Conservation (phyloP, 805 yeast species). For the Schwanniomyces polymorphus region DNA sequence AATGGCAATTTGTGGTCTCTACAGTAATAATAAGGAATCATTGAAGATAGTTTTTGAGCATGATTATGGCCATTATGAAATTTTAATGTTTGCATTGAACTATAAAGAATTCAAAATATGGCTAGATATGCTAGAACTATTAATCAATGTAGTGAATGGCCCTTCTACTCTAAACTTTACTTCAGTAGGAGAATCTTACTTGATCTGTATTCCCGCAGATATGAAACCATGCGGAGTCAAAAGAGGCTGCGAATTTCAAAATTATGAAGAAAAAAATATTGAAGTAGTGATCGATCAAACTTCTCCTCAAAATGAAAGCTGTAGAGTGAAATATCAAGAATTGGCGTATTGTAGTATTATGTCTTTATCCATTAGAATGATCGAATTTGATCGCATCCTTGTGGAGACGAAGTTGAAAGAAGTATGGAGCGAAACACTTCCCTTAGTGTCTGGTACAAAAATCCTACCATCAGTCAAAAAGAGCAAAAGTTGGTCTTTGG, state of each 20-base stretch:
- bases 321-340: too few species aligned
- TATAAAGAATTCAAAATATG: conserved; percentile 40
- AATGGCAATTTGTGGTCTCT: conserved; percentile 28
- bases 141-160: conserved; percentile 27
- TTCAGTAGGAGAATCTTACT: not conserved
- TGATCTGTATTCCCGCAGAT: conserved; percentile 13
- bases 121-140: conserved; percentile 26
- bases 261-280: not conserved
- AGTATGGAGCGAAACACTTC: conserved; percentile 12
- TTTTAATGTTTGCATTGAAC: conserved; percentile 34
- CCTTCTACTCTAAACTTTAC: conserved; percentile 20
- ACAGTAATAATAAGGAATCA: conserved; percentile 25
- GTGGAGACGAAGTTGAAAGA: conserved; percentile 6
- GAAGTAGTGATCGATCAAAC: not conserved
- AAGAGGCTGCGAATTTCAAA: not conserved
- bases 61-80: conserved; percentile 41
- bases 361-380: not conserved
- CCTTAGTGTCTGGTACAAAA: conserved; percentile 3
- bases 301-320: too few species aligned
- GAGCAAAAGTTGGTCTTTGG: conserved; percentile 11
- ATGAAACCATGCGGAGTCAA: conserved; percentile 18
- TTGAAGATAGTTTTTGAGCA: conserved; percentile 51
- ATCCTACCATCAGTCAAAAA: conserved; percentile 4
- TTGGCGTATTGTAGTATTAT: not conserved
- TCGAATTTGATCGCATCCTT: not conserved